These are phyloP conservation scores for Jackrogersella minutella DNA, from an alignment of 495 filamentous ascomycete genomes.

Conservation along the genomic window DNA sequence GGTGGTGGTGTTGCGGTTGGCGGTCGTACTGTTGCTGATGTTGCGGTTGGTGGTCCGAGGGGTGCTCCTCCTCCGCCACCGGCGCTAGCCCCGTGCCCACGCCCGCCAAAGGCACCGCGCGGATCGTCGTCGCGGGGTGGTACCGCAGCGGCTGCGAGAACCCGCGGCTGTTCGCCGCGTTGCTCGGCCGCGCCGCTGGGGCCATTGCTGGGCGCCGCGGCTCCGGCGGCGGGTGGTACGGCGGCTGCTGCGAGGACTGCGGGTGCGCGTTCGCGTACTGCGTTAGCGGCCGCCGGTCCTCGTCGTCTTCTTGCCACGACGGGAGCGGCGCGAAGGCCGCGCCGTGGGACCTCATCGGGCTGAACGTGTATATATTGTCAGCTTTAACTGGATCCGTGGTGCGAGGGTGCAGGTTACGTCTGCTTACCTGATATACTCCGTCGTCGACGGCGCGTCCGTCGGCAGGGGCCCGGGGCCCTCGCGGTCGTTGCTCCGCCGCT, in stretches of 20 bases:
- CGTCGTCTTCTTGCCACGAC: conserved; percentile 44
- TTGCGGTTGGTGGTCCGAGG: conserved; percentile 11
- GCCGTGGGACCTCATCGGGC: conserved; percentile 41
- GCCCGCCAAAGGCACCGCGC: neutral
- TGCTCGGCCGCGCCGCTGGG: conserved; percentile 9
- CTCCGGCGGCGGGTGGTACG: conserved; percentile 16
- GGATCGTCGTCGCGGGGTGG: conserved; percentile 18
- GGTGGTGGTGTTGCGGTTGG: neutral
- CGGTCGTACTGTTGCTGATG: neutral
- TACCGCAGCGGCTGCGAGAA: conserved; percentile 43
- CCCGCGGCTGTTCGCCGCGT: conserved; percentile 9
- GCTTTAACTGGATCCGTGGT: neutral
- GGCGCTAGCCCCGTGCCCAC: conserved; percentile 42
- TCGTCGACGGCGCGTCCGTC: conserved; percentile 30
- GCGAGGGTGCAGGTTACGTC: neutral
- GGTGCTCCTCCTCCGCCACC: conserved; percentile 41
- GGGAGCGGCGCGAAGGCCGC: conserved; percentile 45
- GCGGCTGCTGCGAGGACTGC: too few relatives aligned
- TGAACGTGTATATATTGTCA: conserved; percentile 14
- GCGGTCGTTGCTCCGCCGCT: conserved; percentile 47
- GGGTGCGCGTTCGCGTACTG: conserved; percentile 20
- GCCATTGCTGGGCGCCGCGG: conserved; percentile 8
- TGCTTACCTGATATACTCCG: conserved; percentile 48
- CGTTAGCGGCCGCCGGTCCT: conserved; percentile 29
- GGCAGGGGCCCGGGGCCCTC: conserved; percentile 42